phyloP scores from a whole-genome alignment of 371 early-diverging fungal genomes.

The Lichtheimia ramosa region DNA sequence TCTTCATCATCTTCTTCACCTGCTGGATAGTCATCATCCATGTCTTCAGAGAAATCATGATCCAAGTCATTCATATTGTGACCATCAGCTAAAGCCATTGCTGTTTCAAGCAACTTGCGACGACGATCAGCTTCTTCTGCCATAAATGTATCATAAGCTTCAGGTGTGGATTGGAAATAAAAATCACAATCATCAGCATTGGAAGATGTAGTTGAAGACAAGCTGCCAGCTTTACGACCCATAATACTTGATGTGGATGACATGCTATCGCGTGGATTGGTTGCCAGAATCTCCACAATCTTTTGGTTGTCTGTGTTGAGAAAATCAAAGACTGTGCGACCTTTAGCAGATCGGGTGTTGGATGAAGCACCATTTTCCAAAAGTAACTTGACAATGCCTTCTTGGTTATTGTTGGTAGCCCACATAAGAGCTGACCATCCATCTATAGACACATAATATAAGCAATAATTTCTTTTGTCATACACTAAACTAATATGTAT shows the following conservation, averaged over 20 bases:
- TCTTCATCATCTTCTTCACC: conserved; percentile 15
- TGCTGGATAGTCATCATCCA: conserved; percentile 17
- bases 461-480: conserved; percentile 8
- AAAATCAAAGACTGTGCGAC: conserved; percentile 82
- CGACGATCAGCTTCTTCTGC: conserved; percentile 52
- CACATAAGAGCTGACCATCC: conserved; percentile 96
- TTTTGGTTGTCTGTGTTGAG: conserved; percentile 59
- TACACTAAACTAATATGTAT: background rate
- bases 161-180: conserved; percentile 49
- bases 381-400: conserved; percentile 68
- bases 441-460: conserved; percentile 35
- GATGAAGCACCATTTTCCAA: conserved; percentile 79
- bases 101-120: conserved; percentile 39
- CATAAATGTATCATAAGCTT: conserved; percentile 46
- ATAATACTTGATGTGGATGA: conserved; percentile 50
- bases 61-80: conserved; percentile 10
- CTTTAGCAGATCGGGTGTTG: conserved; percentile 67
- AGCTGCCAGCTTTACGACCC: conserved; percentile 27
- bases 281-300: conserved; percentile 57
- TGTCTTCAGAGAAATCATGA: conserved; percentile 15
- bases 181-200: conserved; percentile 46
- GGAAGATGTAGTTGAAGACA: conserved; percentile 25
- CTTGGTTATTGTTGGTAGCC: conserved; percentile 90
- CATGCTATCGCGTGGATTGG: conserved; percentile 59
- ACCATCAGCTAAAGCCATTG: conserved; percentile 27